Base-by-base conservation (phyloP, 2,329 filamentous ascomycete species). In the Scytalidium sp. region DNA sequence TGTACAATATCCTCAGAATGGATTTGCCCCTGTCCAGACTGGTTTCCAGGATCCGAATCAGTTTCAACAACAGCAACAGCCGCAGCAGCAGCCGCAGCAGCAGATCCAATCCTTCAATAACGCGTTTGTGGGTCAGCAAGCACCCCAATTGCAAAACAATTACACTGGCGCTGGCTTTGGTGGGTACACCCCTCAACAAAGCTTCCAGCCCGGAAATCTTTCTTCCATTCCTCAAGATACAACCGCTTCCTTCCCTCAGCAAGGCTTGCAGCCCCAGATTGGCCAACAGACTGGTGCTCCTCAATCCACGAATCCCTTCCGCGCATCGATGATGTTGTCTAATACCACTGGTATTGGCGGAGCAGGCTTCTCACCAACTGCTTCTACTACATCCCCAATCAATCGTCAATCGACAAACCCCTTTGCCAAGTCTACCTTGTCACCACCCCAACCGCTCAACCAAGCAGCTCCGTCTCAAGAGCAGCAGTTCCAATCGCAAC, bases 291-390 rank as follows among this genome's bases (percentile, higher is more conserved):
- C 32, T 36, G 74, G 68, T 20, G 76, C 76, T 51, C 78, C 76
- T 64, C 81, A 84, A 60, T 84, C 75, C 19, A 96, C 91, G 7
- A 99, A 99, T 65, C 94, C 94, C 0, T 99, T 99, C 80, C 81
- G 94, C 40, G 87, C 91, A 64, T 97, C 93, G 1, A 93, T 93
- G 84, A 75, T 96, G 72, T 76, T 79, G 73, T 75, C 79, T 62
- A 53, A 60, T 43, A 70, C 71, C 19, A 81, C 82, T 7, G 79
- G 79, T 43, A 66, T 73, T 56, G 59, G 68, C 40, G 62, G 64
- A 23, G 65, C 70, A 20, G 60, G 65, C 46, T 67, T 74, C 51
- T 64, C 73, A 53, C 67, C 73, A 47, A 70, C 73, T 39, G 59
- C 61, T 20, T 66, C 70, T 23, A 64, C 75, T n/a, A 65, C 73